Evolutionary conservation across 2,329 filamentous ascomycete genomes (phyloP).

Genomic region (Fusarium musae): DNA sequence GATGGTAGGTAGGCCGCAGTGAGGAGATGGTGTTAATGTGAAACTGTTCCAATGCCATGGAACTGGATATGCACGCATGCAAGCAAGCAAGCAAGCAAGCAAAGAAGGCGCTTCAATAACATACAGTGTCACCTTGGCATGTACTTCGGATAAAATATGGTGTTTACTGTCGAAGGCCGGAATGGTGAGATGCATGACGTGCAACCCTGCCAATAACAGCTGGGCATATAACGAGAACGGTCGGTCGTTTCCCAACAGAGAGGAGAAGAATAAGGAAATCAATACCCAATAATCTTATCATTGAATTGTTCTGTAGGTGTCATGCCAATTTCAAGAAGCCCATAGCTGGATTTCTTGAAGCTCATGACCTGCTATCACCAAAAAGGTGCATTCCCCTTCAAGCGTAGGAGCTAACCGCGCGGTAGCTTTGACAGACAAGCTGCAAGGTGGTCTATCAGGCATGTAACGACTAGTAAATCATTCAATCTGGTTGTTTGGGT

Average conservation of each 20-base stretch:
- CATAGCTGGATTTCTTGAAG: neutral
- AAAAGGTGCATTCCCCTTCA: neutral
- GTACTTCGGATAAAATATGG: neutral
- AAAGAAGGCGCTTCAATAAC: neutral
- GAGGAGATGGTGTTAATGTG: slow-evolving; percentile 13
- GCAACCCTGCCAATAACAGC: neutral
- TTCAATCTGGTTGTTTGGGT: neutral
- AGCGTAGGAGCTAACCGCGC: neutral
- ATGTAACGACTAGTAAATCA: neutral
- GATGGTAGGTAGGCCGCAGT: slow-evolving; percentile 4
- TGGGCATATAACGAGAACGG: neutral
- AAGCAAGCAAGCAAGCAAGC: slow-evolving; percentile 7
- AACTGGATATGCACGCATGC: slow-evolving; percentile 4
- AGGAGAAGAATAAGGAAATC: neutral
- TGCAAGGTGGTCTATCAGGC: neutral
- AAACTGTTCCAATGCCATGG: slow-evolving; percentile 26
- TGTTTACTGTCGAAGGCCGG: neutral
- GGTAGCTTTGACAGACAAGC: neutral
- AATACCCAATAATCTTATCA: neutral
- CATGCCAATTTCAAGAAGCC: neutral
- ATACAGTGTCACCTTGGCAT: neutral
- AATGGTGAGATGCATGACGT: neutral
- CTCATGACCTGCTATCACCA: neutral
- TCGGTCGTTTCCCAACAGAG: neutral
- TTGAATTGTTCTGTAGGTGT: neutral